phyloP scores from a whole-genome alignment of 106 monocot species.

The Phalaenopsis equestris region DNA sequence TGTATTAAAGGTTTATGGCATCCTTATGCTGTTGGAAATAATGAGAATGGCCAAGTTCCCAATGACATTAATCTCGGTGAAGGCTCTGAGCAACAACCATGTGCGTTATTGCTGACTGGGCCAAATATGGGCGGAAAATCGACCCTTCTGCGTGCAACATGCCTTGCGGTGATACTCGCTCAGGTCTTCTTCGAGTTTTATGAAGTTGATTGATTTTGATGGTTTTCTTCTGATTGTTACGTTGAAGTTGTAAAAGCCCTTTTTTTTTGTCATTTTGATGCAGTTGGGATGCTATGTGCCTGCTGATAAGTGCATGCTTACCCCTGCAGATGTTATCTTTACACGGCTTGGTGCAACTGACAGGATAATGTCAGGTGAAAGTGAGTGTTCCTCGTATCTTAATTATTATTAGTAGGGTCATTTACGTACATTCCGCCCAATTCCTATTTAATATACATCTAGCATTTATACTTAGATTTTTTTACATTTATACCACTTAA shows the following conservation, averaged over 20 bases:
- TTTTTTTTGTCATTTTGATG: conserved; percentile 1
- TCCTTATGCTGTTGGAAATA: conserved; percentile 74
- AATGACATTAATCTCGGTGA: conserved; percentile 79
- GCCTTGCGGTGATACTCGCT: conserved; percentile 78
- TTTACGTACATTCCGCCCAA: too few species aligned
- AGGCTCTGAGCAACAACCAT: conserved; percentile 25
- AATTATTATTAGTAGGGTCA: too few species aligned
- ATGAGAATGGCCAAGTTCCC: conserved; percentile 55
- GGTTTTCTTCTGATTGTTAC: not conserved
- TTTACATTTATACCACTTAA: too few species aligned
- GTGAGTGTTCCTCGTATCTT: conserved; percentile 27
- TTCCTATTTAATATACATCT: too few species aligned
- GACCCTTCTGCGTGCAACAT: conserved; percentile 86
- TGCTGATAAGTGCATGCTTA: conserved; percentile 54
- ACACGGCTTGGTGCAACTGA: conserved; percentile 93
- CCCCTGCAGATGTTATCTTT: conserved; percentile 84
- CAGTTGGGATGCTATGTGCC: conserved; percentile 96
- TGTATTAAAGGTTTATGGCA: conserved; percentile 83
- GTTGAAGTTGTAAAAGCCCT: not conserved
- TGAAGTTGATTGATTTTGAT: not conserved
- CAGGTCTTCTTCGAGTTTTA: conserved; percentile 47
- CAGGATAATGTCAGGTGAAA: conserved; percentile 96
- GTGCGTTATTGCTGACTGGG: conserved; percentile 79
- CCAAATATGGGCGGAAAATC: conserved; percentile 99
- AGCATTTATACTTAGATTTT: too few species aligned